Percentiles rank a stretch among this genome's conserved stretches.
Evolutionary conservation across 177 flowering plant genomes (phyloP).

Genomic region (Vitis hybrid): DNA sequence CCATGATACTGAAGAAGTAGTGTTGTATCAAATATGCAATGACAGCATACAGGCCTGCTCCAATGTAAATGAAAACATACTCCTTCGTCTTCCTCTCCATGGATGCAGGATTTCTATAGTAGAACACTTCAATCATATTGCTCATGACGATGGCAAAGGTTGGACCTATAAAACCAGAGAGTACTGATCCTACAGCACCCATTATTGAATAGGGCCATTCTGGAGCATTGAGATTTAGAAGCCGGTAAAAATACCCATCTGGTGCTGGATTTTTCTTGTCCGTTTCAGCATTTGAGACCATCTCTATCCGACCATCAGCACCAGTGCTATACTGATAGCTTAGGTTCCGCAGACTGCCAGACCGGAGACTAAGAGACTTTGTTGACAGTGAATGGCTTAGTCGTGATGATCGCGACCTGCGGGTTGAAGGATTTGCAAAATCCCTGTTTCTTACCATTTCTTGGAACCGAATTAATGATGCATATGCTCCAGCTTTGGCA

Average conservation of each 20-base stretch:
- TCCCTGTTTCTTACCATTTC: conserved; percentile 85
- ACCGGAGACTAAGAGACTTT: conserved; percentile 85
- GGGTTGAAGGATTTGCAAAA: conserved; percentile 70
- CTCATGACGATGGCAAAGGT: conserved; percentile 99
- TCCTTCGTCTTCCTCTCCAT: conserved; percentile 98
- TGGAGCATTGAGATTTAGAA: conserved; percentile 91
- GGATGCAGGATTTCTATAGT: conserved; percentile 62
- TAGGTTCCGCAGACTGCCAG: conserved; percentile 91
- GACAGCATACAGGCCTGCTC: conserved; percentile 94
- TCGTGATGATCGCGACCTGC: conserved; percentile 78
- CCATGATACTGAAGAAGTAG: conserved; percentile 96
- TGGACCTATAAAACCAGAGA: conserved; percentile 98
- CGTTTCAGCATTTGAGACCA: conserved; percentile 92
- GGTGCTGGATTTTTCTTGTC: conserved; percentile 84
- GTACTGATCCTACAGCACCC: conserved; percentile 95
- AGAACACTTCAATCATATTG: conserved; percentile 98
- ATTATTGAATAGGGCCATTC: conserved; percentile 97
- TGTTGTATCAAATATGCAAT: conserved; percentile 88
- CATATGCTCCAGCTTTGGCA: conserved; percentile 80
- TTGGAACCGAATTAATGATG: conserved; percentile 85
- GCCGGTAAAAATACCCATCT: conserved; percentile 73
- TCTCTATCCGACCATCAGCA: conserved; percentile 94
- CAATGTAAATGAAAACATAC: conserved; percentile 91
- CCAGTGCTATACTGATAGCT: conserved; percentile 97
- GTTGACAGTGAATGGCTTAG: conserved; percentile 94